Evolutionary conservation across 257 asterid species (phyloP).

Genomic region (Lithospermum erythrorhizon): DNA sequence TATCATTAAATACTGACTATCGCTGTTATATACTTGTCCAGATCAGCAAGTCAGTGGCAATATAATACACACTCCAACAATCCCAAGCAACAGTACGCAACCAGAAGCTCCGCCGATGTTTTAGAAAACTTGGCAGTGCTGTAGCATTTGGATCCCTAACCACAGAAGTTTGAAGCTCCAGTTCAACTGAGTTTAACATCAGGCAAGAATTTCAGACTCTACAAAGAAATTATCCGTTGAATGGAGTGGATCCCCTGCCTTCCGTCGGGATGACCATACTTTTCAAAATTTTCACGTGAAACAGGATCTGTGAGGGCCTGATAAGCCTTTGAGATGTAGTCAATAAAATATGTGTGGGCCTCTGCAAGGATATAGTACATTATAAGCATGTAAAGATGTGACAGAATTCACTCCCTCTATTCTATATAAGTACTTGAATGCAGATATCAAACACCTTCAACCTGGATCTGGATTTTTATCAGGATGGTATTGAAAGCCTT

Average conservation of each 20-base stretch:
- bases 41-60: slow-evolving; percentile 84
- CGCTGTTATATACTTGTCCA: too few relatives aligned
- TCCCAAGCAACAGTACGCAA: slow-evolving; percentile 83
- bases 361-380: slow-evolving; percentile 41
- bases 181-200: slow-evolving; percentile 1
- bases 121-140: slow-evolving; percentile 87
- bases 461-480: slow-evolving; percentile 99
- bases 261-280: slow-evolving; percentile 99
- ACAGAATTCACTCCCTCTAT: slow-evolving; percentile 6
- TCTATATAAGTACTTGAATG: slow-evolving; percentile 9
- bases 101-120: slow-evolving; percentile 92
- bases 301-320: slow-evolving; percentile 99
- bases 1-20: too few relatives aligned
- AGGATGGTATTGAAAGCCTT: slow-evolving; percentile 96
- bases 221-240: not conserved
- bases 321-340: slow-evolving; percentile 90
- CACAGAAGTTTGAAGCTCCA: slow-evolving; percentile 11
- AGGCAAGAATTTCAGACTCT: not conserved
- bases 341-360: slow-evolving; percentile 83
- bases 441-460: slow-evolving; percentile 47
- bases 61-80: slow-evolving; percentile 93
- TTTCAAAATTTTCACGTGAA: too few relatives aligned
- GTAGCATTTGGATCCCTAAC: slow-evolving; percentile 94
- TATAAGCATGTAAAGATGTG: slow-evolving; percentile 13
- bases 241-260: slow-evolving; percentile 52